Evolutionary conservation across 495 filamentous ascomycete species (phyloP).

Genomic region (Aspergillus kassunensis): DNA sequence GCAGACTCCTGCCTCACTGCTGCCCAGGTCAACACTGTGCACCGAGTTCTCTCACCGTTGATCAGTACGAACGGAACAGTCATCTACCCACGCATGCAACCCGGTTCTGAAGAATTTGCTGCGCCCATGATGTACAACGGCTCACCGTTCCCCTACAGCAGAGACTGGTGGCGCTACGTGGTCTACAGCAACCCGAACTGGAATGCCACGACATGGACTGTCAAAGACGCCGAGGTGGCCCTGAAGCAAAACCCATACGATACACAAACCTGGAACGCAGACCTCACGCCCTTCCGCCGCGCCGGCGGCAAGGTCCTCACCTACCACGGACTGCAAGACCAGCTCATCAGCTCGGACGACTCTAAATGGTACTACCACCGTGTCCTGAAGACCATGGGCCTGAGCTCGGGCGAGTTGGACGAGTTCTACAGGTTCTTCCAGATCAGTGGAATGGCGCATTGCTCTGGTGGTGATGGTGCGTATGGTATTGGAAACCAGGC

Average conservation of each 20-base stretch:
- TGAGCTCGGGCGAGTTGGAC: slow-evolving; percentile 41
- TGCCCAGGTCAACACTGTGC: slow-evolving; percentile 51
- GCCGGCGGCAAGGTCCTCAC: slow-evolving; percentile 48
- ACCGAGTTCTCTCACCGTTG: slow-evolving; percentile 53
- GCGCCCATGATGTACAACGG: slow-evolving; percentile 34
- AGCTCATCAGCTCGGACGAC: slow-evolving; percentile 39
- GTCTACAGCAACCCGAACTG: slow-evolving; percentile 50
- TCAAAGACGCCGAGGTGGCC: slow-evolving; percentile 36
- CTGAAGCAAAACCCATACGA: slow-evolving; percentile 43
- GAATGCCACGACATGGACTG: slow-evolving; percentile 37
- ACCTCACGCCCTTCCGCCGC: slow-evolving; percentile 40
- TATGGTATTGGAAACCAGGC: slow-evolving; percentile 48
- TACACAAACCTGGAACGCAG: slow-evolving; percentile 47
- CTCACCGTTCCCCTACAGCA: slow-evolving; percentile 35
- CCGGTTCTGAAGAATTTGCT: slow-evolving; percentile 35
- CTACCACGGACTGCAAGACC: slow-evolving; percentile 48
- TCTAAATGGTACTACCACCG: slow-evolving; percentile 43
- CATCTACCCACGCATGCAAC: slow-evolving; percentile 53
- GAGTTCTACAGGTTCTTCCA: slow-evolving; percentile 59
- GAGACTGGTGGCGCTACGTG: slow-evolving; percentile 51
- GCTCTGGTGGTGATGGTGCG: slow-evolving; percentile 48
- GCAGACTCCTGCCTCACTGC: slow-evolving; percentile 50
- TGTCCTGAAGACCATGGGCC: slow-evolving; percentile 42
- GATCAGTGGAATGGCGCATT: slow-evolving; percentile 56
- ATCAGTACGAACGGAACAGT: slow-evolving; percentile 47